Conservation (phyloP, 805 yeast species). For the Candida railenensis region DNA sequence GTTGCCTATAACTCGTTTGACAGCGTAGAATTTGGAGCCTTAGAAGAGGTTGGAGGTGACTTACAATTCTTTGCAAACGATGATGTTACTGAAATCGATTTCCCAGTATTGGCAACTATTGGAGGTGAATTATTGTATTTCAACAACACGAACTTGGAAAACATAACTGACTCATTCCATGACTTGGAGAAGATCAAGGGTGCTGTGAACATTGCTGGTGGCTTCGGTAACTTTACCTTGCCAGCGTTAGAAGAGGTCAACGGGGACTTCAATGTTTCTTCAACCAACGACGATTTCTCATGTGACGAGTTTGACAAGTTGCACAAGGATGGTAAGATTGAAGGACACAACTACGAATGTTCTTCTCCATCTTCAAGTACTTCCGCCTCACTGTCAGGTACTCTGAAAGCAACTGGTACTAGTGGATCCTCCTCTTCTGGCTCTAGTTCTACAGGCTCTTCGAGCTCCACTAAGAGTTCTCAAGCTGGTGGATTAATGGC, state of each 20-base stretch:
- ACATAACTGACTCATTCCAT: constrained; percentile 26
- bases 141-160: constrained; percentile 40
- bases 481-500: constrained; percentile 13
- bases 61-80: constrained; percentile 43
- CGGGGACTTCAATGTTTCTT: constrained; percentile 38
- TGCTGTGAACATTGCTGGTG: constrained; percentile 39
- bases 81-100: constrained; percentile 30
- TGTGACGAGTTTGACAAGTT: constrained; percentile 35
- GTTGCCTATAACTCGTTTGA: constrained; percentile 41
- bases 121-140: constrained; percentile 42
- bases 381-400: constrained; percentile 11
- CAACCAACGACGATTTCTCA: constrained; percentile 37
- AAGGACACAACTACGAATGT: constrained; percentile 46
- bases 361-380: constrained; percentile 28
- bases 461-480: constrained; percentile 19
- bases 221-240: constrained; percentile 38
- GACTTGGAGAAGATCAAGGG: constrained; percentile 36
- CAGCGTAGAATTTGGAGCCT: constrained; percentile 24
- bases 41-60: constrained; percentile 38
- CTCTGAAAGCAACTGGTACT: constrained; percentile 14
- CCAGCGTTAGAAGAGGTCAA: constrained; percentile 35
- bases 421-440: constrained; percentile 17
- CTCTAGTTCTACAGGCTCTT: constrained; percentile 15
- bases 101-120: constrained; percentile 29
- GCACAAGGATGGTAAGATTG: constrained; percentile 29